These are phyloP conservation scores for Earliella scabrosa DNA, from an alignment of 1,284 basidiomycete species.

Conservation along the genomic window DNA sequence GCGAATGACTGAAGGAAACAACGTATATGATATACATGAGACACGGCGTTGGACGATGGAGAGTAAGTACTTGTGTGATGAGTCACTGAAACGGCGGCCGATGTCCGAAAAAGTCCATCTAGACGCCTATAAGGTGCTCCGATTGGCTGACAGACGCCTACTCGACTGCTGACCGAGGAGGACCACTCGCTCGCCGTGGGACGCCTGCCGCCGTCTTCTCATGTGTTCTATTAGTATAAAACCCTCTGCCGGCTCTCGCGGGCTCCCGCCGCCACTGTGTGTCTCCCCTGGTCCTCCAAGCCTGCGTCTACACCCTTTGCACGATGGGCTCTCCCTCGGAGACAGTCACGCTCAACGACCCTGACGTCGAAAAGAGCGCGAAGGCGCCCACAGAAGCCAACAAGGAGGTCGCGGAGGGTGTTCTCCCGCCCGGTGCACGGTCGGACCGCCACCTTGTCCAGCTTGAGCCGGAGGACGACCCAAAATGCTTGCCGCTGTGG, in stretches of 20 bases:
- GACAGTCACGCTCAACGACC: conserved; percentile 18
- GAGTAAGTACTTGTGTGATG: too few relatives aligned
- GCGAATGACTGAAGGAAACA: too few relatives aligned
- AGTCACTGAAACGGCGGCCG: too few relatives aligned
- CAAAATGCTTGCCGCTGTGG: conserved; percentile 47
- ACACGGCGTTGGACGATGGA: too few relatives aligned
- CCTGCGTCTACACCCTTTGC: not conserved
- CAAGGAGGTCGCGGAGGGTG: not conserved
- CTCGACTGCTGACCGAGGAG: too few relatives aligned
- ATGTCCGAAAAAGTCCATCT: too few relatives aligned
- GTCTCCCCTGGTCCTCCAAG: not conserved
- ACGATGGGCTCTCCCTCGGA: conserved; percentile 10
- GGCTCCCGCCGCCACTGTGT: not conserved
- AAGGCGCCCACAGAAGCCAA: conserved; percentile 7
- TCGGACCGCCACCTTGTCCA: conserved; percentile 33
- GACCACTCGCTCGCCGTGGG: too few relatives aligned
- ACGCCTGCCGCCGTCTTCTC: too few relatives aligned
- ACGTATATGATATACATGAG: too few relatives aligned
- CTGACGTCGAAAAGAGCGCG: conserved; percentile 17
- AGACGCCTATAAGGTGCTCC: too few relatives aligned
- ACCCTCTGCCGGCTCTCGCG: not conserved
- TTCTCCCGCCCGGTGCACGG: not conserved
- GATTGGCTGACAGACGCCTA: too few relatives aligned
- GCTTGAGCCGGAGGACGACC: conserved; percentile 55
- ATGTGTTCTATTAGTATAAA: too few relatives aligned